Evolutionary conservation across 2,329 filamentous ascomycete genomes (phyloP), one percentile per base, ranked within the genome.

Genomic region (Teratosphaeria gauchensis): DNA sequence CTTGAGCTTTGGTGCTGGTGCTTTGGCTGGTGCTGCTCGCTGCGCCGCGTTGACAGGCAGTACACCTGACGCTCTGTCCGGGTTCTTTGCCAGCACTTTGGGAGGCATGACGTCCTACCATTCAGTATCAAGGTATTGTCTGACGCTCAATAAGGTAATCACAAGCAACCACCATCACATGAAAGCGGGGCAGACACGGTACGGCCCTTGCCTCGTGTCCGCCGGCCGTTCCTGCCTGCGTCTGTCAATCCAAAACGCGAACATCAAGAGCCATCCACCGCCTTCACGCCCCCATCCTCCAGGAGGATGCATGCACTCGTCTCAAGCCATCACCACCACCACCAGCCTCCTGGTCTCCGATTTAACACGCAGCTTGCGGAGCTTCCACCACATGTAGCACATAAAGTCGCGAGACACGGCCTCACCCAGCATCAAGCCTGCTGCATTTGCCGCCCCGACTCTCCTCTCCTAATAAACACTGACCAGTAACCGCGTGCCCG

Each of bases 1-100:
- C 78, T 97, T 97, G 68, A 95, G 82, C 60, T 89, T 88, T 58
- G 85, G 81, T 19, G 79, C 73, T 1, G 81, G 72, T 2, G 75
- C 67, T 64, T 82, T 80, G 33, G 63, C 38, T 38, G 63, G 56
- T 51, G 61, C 60, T 48, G 68, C 66, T 51, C 70, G 62, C 19
- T 67, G 62, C 24, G 69, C 67, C 6, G 68, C 67, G 21, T 62
- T 71, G 61, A 72, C 64, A n/a, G 67, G 66, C 48, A 71, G 57
- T 4, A 70, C 66, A 51, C 67, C 68, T 51, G 62, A 60, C 6
- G 65, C 56, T 32, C 66, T 64, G 54, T 68, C 65, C 16, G 53
- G 54, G 56, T 61, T 61, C 61, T 69, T 71, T 14, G 66, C 63
- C n/a, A 69, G 60, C n/a, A 69, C 61, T 52, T 71, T 71, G 9